A percentile compares a stretch with the other conserved stretches of the same genome.
Conservation (phyloP, 2,329 filamentous ascomycete genomes). For the Ophiostoma tasmaniense region DNA sequence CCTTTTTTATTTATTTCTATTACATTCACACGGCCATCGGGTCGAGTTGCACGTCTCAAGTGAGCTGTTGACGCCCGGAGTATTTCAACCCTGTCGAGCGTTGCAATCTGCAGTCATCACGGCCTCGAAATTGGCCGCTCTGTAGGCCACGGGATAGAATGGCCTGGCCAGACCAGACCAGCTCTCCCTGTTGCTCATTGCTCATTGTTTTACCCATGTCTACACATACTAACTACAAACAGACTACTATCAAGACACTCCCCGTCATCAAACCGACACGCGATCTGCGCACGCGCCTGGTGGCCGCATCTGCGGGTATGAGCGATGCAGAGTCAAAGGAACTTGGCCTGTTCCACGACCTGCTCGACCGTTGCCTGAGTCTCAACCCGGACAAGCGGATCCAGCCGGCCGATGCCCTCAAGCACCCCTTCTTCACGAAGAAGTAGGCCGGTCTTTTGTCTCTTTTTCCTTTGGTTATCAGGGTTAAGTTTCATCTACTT, state of each 20-base stretch:
- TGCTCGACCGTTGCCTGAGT: constrained; percentile 79
- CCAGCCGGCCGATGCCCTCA: constrained; percentile 75
- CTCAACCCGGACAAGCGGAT: constrained; percentile 90
- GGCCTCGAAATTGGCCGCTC: neutral
- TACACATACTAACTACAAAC: neutral
- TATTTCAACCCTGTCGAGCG: neutral
- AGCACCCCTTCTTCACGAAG: constrained; percentile 70
- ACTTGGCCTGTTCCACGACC: constrained; percentile 72
- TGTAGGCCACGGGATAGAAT: neutral
- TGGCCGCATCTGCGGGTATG: constrained; percentile 65
- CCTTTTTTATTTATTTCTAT: neutral
- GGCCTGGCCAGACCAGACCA: neutral
- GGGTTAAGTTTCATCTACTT: neutral
- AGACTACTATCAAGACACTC: constrained; percentile 61
- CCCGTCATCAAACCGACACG: constrained; percentile 66
- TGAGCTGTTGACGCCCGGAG: constrained; percentile 3
- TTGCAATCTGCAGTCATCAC: neutral
- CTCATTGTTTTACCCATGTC: neutral
- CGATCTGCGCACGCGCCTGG: constrained; percentile 72
- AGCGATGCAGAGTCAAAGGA: constrained; percentile 67
- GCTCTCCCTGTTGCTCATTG: neutral
- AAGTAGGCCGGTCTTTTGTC: neutral
- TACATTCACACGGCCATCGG: neutral
- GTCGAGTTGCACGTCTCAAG: constrained; percentile 4
- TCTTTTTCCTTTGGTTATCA: neutral